Base-by-base conservation (phyloP, 2,329 filamentous ascomycete species). In the Fusarium sp. region DNA sequence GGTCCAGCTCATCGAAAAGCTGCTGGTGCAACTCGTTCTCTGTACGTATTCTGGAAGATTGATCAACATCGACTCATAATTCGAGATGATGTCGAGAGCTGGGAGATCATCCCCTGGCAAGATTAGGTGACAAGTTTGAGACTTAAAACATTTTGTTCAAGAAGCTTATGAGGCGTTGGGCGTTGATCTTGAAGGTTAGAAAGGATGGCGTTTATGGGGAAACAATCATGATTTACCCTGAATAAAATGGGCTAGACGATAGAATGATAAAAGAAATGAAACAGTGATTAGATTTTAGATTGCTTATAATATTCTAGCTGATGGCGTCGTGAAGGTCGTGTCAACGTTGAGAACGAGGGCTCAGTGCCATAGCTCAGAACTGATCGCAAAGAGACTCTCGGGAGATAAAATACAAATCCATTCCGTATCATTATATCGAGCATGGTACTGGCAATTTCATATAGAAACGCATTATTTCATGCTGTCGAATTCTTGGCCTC, bases 21-120 rank as follows among this genome's bases (percentile, higher is more conserved):
- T 78, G 93, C 82, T 85, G 88, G 89, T 80, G 90, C 82, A 80
- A 87, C 84, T 78, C 88, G 83, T 82, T 89, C 86, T 81, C 88
- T 84, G 81, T 92, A 86, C 81, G 88, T 80, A 80, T 92, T 81
- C 86, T 92, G 92, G 87, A 85, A 85, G 64, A 93, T 94, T 76
- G 90, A 92, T 76, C 90, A 92, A 71, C 86, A 91, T 75, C 88
- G 88, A 62, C 83, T 97, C 76, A 87, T 89, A 38, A 87, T 97
- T 69, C 84, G 86, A 27, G 90, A 95, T 76, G 88, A 87, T 20
- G 88, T 87, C 40, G 79, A 85, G 70, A 85, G 82, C 46, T 96
- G 92, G 90, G 84, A 87, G 54, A 86, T 93, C 70, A 81, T 82
- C 41, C 83, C 87, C 42, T 93, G 90, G 91, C 48, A 73, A 44